Evolutionary conservation across 495 filamentous ascomycete genomes (phyloP).

Genomic region (Talaromyces liani): DNA sequence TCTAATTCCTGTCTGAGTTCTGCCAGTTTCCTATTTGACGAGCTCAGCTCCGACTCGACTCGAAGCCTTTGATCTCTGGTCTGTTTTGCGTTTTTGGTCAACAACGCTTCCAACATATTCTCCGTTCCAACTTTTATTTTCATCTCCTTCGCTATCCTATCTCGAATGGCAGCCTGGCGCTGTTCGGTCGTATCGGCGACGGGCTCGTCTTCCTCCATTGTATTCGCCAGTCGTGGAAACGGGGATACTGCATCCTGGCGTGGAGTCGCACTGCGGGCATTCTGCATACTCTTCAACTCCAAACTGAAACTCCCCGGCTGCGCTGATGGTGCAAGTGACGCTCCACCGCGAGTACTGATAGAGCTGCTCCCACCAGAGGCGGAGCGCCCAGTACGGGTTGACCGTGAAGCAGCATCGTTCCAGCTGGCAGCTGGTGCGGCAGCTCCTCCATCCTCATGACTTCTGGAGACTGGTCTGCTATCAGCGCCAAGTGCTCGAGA

Average conservation of each 20-base stretch:
- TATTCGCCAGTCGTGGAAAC: slow-evolving; percentile 44
- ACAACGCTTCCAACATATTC: slow-evolving; percentile 90
- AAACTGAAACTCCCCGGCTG: slow-evolving; percentile 86
- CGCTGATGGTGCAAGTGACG: slow-evolving; percentile 55
- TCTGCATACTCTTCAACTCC: slow-evolving; percentile 70
- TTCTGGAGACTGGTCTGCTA: slow-evolving; percentile 36
- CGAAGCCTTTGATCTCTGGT: slow-evolving; percentile 80
- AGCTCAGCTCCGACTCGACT: slow-evolving; percentile 85
- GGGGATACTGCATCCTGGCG: slow-evolving; percentile 53
- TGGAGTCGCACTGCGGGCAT: slow-evolving; percentile 59
- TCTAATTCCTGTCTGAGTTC: slow-evolving; percentile 74
- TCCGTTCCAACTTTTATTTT: slow-evolving; percentile 98
- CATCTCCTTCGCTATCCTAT: slow-evolving; percentile 83
- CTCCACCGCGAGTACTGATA: slow-evolving; percentile 51
- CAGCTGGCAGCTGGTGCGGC: slow-evolving; percentile 34
- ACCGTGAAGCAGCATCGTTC: slow-evolving; percentile 34
- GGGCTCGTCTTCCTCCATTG: slow-evolving; percentile 53
- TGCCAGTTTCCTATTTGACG: slow-evolving; percentile 84
- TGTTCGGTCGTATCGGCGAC: slow-evolving; percentile 53
- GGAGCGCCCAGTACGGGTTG: slow-evolving; percentile 40
- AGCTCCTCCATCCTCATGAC: slow-evolving; percentile 46
- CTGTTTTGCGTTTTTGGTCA: slow-evolving; percentile 92
- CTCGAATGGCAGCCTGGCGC: slow-evolving; percentile 62
- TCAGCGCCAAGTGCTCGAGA: slow-evolving; percentile 53
- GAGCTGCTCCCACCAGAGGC: slow-evolving; percentile 54